A percentile compares a stretch with the other conserved stretches of the same genome.
Conservation (phyloP, 768 basidiomycete species). For the Boletus barrowsii region DNA sequence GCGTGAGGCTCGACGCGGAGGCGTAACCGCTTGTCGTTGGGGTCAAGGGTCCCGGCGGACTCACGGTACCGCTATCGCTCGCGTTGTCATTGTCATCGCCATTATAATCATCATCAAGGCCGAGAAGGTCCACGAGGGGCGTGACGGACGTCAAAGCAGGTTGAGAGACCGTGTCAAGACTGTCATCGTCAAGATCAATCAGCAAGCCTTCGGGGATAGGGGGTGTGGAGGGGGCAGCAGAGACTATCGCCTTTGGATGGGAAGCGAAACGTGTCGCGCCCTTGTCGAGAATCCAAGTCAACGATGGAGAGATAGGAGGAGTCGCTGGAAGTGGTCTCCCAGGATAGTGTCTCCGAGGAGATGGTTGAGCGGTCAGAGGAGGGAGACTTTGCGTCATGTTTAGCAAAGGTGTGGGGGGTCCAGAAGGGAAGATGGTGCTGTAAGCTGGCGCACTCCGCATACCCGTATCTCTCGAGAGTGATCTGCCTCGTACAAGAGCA, state of each 20-base stretch:
- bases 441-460: constrained; percentile 35
- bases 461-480: constrained; percentile 30
- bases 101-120: constrained; percentile 16
- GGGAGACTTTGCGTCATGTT: constrained; percentile 24
- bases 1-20: constrained; percentile 29
- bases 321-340: constrained; percentile 34
- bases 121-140: constrained; percentile 26
- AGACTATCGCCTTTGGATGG: constrained; percentile 19
- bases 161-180: constrained; percentile 22
- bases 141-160: constrained; percentile 3
- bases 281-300: constrained; percentile 36
- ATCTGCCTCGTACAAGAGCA: constrained; percentile 29
- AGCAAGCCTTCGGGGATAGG: constrained; percentile 49
- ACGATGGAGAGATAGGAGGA: constrained; percentile 30
- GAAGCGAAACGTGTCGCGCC: constrained; percentile 9
- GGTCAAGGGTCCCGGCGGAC: constrained; percentile 31
- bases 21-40: constrained; percentile 28
- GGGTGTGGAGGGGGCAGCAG: constrained; percentile 28
- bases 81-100: constrained; percentile 21
- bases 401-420: constrained; percentile 28
- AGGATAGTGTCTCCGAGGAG: constrained; percentile 32
- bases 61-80: constrained; percentile 32
- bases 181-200: constrained; percentile 52
- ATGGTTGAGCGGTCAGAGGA: constrained; percentile 21
- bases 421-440: constrained; percentile 32